Base-by-base conservation (phyloP, 2,329 filamentous ascomycete species). In the Botrytis paeoniae region DNA sequence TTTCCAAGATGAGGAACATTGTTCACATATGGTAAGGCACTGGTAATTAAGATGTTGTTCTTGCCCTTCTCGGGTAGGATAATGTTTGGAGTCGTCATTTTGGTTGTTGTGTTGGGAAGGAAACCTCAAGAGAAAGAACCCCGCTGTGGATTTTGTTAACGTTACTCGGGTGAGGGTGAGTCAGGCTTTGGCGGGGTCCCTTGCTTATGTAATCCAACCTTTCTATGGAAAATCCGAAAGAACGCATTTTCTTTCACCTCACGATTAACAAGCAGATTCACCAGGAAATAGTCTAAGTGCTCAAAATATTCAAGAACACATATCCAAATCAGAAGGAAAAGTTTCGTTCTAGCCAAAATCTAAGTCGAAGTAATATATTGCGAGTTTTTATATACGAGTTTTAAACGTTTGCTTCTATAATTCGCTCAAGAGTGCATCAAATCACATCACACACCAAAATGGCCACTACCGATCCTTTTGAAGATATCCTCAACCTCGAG, bases 11-110 rank as follows among this genome's bases (percentile, higher is more conserved):
- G 95, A 66, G 94, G 92, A 43, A 92, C 89, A 79, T 91, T 89
- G 82, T 91, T 90, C 77, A 93, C 92, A 79, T 97, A 97, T 60
- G 94, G 94, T 65, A 98, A 83, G n/a, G 95, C 95, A 78, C 92
- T 95, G 61, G 95, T 97, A 79, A 98, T 91, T 75, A 98, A 88
- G 78, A 97, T 89, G 82, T 98, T 98, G 79, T 91, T 88, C 86
- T 97, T 91, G 78, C 92, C 92, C 81, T 89, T 84, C 79, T 89
- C 83, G 76, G 92, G 92, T 76, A 93, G 82, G 75, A 92, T 88
- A 75, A 78, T 76, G n/a, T 77, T 77, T 48, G 75, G 41, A 57
- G 73, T 74, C 64, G 78, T 77, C 79, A 81, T 81, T 61, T 22
- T 64, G n/a, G 10, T 72, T 70, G 72, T 65, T 65, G 48, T 72